Conservation (phyloP, 352 stramenopile species). For the Globisporangium spinosum region DNA sequence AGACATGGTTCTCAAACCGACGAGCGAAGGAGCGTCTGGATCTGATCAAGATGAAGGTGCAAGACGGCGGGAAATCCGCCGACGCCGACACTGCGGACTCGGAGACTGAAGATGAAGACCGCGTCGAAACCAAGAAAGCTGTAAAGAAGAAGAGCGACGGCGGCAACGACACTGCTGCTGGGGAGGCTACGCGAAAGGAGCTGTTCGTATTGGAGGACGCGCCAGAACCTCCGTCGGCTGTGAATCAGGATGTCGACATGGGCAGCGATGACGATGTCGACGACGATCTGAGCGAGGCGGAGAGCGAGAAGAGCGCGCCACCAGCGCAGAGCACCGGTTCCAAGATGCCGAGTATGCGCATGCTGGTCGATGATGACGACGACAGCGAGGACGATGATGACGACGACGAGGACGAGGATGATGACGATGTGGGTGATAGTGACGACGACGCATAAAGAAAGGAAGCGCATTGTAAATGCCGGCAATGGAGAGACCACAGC, state of each 20-base stretch:
- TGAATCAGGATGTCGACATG: constrained; percentile 28
- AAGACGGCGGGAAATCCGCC: constrained; percentile 26
- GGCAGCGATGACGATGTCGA: constrained; percentile 34
- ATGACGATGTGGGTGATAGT: constrained; percentile 17
- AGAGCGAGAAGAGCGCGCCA: constrained; percentile 8
- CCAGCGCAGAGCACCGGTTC: not conserved
- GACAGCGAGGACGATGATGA: constrained; percentile 19
- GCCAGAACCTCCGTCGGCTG: not conserved
- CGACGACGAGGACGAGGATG: constrained; percentile 16
- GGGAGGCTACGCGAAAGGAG: constrained; percentile 22
- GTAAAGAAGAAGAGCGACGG: not conserved
- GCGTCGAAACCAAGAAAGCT: constrained; percentile 19
- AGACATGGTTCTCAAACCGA: constrained; percentile 83
- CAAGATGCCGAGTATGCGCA: constrained; percentile 16
- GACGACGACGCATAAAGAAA: constrained; percentile 12
- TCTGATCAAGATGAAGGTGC: constrained; percentile 77
- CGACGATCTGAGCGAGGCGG: constrained; percentile 22
- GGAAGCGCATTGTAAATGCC: not conserved
- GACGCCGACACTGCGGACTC: constrained; percentile 20
- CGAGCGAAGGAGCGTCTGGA: constrained; percentile 77
- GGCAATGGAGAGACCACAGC: not conserved
- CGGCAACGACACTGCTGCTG: constrained; percentile 5
- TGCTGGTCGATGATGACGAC: constrained; percentile 22
- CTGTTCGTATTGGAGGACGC: constrained; percentile 16
- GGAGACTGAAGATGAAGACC: constrained; percentile 41